Base-by-base conservation (phyloP, 176 grass and related monocot genomes). In the Oryza australiensis region DNA sequence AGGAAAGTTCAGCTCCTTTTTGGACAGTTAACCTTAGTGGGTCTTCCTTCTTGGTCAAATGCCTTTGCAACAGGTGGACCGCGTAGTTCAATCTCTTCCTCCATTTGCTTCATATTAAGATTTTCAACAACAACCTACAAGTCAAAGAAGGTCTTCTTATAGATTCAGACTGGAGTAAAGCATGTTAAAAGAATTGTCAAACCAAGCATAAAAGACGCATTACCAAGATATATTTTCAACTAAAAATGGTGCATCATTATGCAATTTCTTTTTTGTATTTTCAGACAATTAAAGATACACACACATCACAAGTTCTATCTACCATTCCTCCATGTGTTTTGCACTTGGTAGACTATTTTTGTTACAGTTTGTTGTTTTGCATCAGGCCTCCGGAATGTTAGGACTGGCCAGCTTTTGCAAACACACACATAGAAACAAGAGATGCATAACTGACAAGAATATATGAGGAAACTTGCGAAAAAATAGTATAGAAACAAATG, bases 1-100 rank as follows among this genome's bases (percentile, higher is more conserved):
- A 73, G 26, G 41, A 84, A 33, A 55, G 23, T 57, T 9, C 24
- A 85, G 53, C 70, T 78, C 71, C 73, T 75, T 37, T 12, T 30
- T 38, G 23, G 37, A 88, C 90, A 68, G 72, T 66, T 43, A 76
- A 98, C 95, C 92, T 98, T 94, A 67, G 86, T 94, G 80, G 90
- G 92, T 11, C 89, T 98, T 75, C 95, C 95, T 73, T 98, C 86
- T 48, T 72, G 41, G 64, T 89, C 92, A 89, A 98, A 98, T 86
- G 95, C 92, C 75, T 94, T 98, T 26, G 90, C 57, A 84, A 88
- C 90, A 78, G 95, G 92, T 71, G 95, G 95, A 28, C 95, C 95
- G 8, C 95, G 92, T 74, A 98, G 9, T 91, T 98, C 95, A 71
- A 89, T 43, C 78, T 93, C 95, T 84, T 87, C 73, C 27, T 93